Base-by-base conservation (phyloP, 2,329 filamentous ascomycete species). In the Bipolaris bicolor region DNA sequence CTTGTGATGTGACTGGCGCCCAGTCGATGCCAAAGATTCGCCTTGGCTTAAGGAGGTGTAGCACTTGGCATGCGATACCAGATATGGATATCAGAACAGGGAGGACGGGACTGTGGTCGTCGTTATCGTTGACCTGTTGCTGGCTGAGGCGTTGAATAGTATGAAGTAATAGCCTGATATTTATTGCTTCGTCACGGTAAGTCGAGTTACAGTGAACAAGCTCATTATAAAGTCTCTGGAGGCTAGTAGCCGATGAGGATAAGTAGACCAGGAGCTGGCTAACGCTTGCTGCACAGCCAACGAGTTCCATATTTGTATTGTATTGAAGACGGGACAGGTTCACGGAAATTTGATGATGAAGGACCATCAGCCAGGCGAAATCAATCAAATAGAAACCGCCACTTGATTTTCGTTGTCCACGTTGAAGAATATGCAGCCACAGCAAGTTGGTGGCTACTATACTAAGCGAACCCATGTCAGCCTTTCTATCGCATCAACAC, bases 11-110 rank as follows among this genome's bases (percentile, higher is more conserved):
- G 24, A 53, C 24, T 7, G 34, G 34, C 10, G 34, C 29, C 51
- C 33, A 53, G 7, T 40, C 47, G 34, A 53, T 47, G 20, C 51
- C 51, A 15, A 53, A 47, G 5, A 29, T 7, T n/a, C 34, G 45
- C 16, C 16, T 47, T 4, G 51, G 43, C 20, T 47, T 34, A 13
- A 53, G 43, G n/a, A 53, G 34, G 7, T 31, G 34, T 10, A 53
- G 34, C 16, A 40, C 43, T 22, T 45, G 33, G 24, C 40, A 33
- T 37, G 51, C 51, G 13, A 41, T 37, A 13, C 13, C 24, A 11
- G 51, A 53, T 16, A 49, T 55, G 3, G 45, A 29, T 31, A 55
- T 44, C 36, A 55, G 11, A 16, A 55, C 22, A 13, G 52, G 52
- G 18, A 49, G 36, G 13, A 49, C 11, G 4, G 45, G 39, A 4